Percentiles rank a stretch among this genome's conserved stretches.
phyloP scores from a whole-genome alignment of 805 yeast species.

The Metschnikowia santaceciliae region DNA sequence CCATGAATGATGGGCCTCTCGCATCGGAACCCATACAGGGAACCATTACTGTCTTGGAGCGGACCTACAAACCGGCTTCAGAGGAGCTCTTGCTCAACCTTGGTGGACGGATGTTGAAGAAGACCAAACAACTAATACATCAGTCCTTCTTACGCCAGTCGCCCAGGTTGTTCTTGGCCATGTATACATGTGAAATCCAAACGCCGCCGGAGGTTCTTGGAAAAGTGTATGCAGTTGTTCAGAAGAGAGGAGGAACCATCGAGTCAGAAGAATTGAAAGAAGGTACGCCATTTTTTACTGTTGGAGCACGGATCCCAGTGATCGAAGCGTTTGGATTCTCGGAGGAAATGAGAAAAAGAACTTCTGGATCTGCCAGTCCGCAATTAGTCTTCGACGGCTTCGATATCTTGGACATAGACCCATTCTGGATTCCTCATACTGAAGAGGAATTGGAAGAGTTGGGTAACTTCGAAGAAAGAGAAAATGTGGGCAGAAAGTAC shows the following conservation, averaged over 20 bases:
- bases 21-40: conserved; percentile 88
- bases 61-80: conserved; percentile 24
- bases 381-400: conserved; percentile 89
- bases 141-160: conserved; percentile 73
- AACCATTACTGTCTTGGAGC: conserved; percentile 47
- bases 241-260: conserved; percentile 79
- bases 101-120: conserved; percentile 70
- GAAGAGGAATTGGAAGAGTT: conserved; percentile 92
- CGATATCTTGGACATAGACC: conserved; percentile 84
- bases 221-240: conserved; percentile 91
- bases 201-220: conserved; percentile 93
- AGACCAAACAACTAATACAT: conserved; percentile 70
- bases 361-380: conserved; percentile 97
- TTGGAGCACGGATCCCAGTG: conserved; percentile 83
- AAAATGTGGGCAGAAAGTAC: conserved; percentile 82
- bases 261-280: conserved; percentile 94
- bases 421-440: conserved; percentile 98
- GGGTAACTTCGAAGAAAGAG: conserved; percentile 90
- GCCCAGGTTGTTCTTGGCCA: conserved; percentile 87
- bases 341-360: conserved; percentile 87
- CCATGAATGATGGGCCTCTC: conserved; percentile 81
- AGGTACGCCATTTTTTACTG: conserved; percentile 93
- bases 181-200: conserved; percentile 92
- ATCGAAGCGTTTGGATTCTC: conserved; percentile 95
- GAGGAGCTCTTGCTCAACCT: conserved; percentile 40